Base-by-base conservation (phyloP, 768 basidiomycete genomes). In the Jaapia argillacea region DNA sequence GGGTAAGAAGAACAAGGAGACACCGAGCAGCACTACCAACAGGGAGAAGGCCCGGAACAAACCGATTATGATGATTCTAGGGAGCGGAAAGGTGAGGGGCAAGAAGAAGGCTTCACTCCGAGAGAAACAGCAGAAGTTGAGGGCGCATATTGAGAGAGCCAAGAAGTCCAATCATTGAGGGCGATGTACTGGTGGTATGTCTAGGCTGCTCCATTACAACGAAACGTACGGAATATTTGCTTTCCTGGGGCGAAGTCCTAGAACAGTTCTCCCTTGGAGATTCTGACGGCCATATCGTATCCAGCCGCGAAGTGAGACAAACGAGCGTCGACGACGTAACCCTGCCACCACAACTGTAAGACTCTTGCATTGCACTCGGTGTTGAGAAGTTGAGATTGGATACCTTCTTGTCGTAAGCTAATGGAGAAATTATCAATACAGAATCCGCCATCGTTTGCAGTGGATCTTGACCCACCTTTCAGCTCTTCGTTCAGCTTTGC, bases 1-100 rank as follows among this genome's bases (percentile, higher is more conserved):
- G 66, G 91, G 90, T n/a, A 92, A 93, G 69, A 85, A 87, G 64
- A 88, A 78, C 47, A 90, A 89, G 59, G 87, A 70, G 26, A 63
- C 68, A 7, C 78, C 81, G 46, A 90, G 87, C 61, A 89, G 86
- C 57, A 81, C 85, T 44, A 94, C 92, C 25, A 96, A 96, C 61
- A 71, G 79, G 56, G 88, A 94, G 66, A 96, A 96, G 75, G 77
- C 80, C 28, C 75, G 85, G 58, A 92, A 93, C 61, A 96, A 97
- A 61, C 92, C 92, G 21, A 75, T 94, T 51, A 93, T 94, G 92
- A 91, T 90, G 88, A 80, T 89, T 43, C 64, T 90, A 48, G 71
- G 80, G 40, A 87, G 84, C 46, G 73, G 72, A 1, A 77, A 79
- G 1, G 85, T 90, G n/a, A 69, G 71, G 50, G 70, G 85, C 1